Conservation (phyloP, 225 moss, liverwort and hornwort genomes). For the Lunularia cruciata region DNA sequence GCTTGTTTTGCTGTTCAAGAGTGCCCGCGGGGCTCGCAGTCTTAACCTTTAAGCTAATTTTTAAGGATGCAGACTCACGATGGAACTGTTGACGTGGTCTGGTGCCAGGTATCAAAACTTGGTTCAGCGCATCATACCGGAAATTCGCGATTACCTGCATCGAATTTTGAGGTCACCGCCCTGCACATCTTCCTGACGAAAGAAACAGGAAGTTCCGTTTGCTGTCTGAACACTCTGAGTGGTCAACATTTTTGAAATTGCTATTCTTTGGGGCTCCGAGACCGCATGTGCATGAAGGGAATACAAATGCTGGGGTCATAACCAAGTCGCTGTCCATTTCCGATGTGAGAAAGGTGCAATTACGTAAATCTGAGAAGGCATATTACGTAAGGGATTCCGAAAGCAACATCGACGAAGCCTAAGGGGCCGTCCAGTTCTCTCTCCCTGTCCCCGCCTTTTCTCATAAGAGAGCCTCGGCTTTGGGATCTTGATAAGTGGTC, state of each 20-base stretch:
- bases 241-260: constrained; percentile 41
- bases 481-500: constrained; percentile 6
- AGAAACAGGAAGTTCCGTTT: constrained; percentile 9
- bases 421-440: background rate
- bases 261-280: constrained; percentile 31
- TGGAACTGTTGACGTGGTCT: background rate
- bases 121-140: constrained; percentile 78
- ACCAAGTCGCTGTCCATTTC: constrained; percentile 16
- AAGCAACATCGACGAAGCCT: background rate
- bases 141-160: constrained; percentile 87
- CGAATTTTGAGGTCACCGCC: constrained; percentile 92
- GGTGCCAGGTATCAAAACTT: constrained; percentile 63
- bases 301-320: constrained; percentile 6
- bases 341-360: constrained; percentile 2
- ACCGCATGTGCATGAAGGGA: constrained; percentile 11
- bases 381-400: constrained; percentile 14
- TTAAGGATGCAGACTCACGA: too few relatives aligned
- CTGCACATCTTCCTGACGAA: constrained; percentile 35
- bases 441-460: background rate
- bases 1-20: background rate
- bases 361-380: too few relatives aligned
- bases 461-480: background rate
- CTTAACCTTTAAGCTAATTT: background rate
- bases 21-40: too few relatives aligned
- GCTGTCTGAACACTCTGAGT: constrained; percentile 22